Percentiles rank a stretch among this genome's conserved stretches.
Conservation (phyloP, 257 asterid species). For the Craterostigma plantagineum region DNA sequence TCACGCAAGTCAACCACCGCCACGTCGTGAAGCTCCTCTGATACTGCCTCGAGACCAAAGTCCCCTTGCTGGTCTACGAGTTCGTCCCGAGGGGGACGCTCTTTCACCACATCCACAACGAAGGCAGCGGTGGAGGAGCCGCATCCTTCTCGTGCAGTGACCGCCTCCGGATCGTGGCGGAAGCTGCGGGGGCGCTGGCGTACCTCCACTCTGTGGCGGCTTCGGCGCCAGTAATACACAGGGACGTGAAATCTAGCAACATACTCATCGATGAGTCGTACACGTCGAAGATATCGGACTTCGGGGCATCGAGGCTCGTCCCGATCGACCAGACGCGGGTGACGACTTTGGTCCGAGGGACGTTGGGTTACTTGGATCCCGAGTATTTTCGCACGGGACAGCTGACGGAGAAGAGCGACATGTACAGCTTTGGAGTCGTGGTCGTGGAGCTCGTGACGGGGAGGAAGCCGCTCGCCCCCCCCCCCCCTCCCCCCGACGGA, state of each 20-base stretch:
- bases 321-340: slow-evolving; percentile 18
- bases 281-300: slow-evolving; percentile 17
- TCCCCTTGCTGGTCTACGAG: slow-evolving; percentile 19
- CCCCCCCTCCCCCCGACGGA: slow-evolving; percentile 7
- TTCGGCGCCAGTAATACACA: slow-evolving; percentile 19
- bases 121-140: slow-evolving; percentile 6
- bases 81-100: slow-evolving; percentile 13
- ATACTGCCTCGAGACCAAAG: slow-evolving; percentile 20
- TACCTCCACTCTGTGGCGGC: slow-evolving; percentile 27
- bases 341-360: slow-evolving; percentile 17
- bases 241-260: slow-evolving; percentile 21
- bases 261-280: slow-evolving; percentile 12
- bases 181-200: slow-evolving; percentile 23
- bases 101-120: slow-evolving; percentile 18
- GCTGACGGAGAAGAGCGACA: slow-evolving; percentile 17
- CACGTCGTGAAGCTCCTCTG: slow-evolving; percentile 18
- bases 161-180: slow-evolving; percentile 17
- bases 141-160: slow-evolving; percentile 13
- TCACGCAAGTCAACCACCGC: slow-evolving; percentile 17
- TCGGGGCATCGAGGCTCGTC: slow-evolving; percentile 20
- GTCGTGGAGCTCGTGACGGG: slow-evolving; percentile 26
- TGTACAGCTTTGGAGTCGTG: slow-evolving; percentile 22
- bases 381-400: slow-evolving; percentile 17
- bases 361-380: slow-evolving; percentile 21
- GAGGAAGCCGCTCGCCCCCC: too few species aligned